phyloP scores from a whole-genome alignment of 345 rosid genomes.

The Moricandia moricandioides region DNA sequence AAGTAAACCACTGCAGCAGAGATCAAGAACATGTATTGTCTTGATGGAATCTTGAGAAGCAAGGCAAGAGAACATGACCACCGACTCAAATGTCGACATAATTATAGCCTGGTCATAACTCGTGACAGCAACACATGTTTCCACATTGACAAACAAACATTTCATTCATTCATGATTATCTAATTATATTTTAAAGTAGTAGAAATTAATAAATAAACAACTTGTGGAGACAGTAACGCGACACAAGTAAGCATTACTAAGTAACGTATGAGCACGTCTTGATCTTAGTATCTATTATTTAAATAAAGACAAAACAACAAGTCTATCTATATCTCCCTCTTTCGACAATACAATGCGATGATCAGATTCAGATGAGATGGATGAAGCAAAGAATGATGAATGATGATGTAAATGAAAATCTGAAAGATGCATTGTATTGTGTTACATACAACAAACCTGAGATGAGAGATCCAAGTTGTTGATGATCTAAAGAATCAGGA shows the following conservation, averaged over 20 bases:
- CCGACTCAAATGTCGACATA: conserved; percentile 22
- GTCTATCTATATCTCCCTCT: background rate
- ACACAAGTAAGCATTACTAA: conserved; percentile 1
- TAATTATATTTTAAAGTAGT: background rate
- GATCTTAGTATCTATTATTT: background rate
- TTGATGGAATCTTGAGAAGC: conserved; percentile 5
- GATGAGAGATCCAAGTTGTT: conserved; percentile 17
- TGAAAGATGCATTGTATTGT: background rate
- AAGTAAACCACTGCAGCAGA: conserved; percentile 7
- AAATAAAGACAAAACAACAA: background rate
- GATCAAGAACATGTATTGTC: conserved; percentile 1
- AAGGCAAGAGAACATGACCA: conserved; percentile 29
- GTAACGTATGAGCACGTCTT: conserved; percentile 33
- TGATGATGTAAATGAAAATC: background rate
- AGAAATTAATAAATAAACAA: background rate
- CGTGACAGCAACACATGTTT: conserved; percentile 36
- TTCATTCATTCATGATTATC: conserved; percentile 25
- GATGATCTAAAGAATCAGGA: conserved; percentile 1
- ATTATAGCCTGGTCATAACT: conserved; percentile 4
- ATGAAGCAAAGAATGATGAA: too few species aligned
- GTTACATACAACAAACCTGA: conserved; percentile 21
- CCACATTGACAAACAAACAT: conserved; percentile 36
- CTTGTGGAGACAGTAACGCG: conserved; percentile 6
- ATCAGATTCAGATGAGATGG: conserved; percentile 14
- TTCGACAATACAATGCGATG: background rate